Base-by-base conservation (phyloP, 1,284 basidiomycete genomes). In the Neonothopanus nambi region DNA sequence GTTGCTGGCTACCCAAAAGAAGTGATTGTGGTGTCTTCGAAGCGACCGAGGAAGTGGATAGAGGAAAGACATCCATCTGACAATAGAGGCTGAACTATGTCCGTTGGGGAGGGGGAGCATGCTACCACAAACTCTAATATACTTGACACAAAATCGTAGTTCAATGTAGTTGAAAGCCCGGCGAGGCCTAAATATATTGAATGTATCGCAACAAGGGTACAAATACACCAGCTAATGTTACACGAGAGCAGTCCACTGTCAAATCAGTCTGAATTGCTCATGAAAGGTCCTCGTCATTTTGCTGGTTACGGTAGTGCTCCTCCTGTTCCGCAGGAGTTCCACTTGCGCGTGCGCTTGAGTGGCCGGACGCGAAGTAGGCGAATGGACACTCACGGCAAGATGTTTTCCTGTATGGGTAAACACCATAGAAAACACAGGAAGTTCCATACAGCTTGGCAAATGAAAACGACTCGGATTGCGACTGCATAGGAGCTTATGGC, bases 391-490 rank as follows among this genome's bases (percentile, higher is more conserved):
- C 67, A 90, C 85, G 89, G 85, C 59, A 90, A 65, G 28, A 77
- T 71, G 63, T 84, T 85, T 65, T 92, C 90, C 70, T 89, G 81
- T 51, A 93, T 91, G 4, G 87, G 85, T 57, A 91, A 59, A 63
- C 82, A 85, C 26, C 73, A 77, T 70, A 74, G 69, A 64, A 91
- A 79, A 37, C 79, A 78, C 49, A 89, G 63, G 63, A 89, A 63
- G 59, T 84, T 85, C 60, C 84, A 70, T 24, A 77, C 87, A 57
- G 79, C 76, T 65, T 85, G 87, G 63, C 85, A 87, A 56, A 93
- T 81, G 74, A 98, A 99, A 51, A 96, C 93, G 60, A 85, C 82
- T 61, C 84, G 84, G 60, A 98, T 75, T 42, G 93, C 91, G 63
- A 84, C 81, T 30, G 85, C 84, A 71, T 98, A 99, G 0, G 92